Evolutionary conservation across 768 basidiomycete species (phyloP), one percentile per base, ranked within the genome.

Genomic region (Tulasnella sp.): DNA sequence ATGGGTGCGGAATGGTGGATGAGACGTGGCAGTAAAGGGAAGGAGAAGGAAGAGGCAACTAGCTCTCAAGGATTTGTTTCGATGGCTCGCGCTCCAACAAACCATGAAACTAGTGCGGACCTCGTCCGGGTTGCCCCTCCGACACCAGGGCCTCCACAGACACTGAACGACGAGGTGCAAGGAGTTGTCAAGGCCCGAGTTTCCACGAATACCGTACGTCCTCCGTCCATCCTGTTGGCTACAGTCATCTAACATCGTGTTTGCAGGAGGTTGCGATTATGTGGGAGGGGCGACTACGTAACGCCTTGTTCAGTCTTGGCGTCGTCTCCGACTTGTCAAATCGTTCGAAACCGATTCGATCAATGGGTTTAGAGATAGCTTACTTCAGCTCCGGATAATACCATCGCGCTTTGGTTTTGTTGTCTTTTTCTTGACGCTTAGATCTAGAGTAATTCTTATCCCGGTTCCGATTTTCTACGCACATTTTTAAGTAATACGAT

Each of bases 1-100:
- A 86, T 98, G 82, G 96, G 96, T 2, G 90, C 91, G 0, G 95
- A 98, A 79, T 97, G 94, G 93, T 97, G 94, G 94, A 85, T 94
- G 78, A 86, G 94, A 26, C 86, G 88, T 19, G 62, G 36, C 9
- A 26, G 22, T n/a, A 76, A 78, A 44, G 75, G 69, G 67, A 81
- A 37, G 77, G 78, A 80, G 7, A 76, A 76, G 12, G 73, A 74
- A 3, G 76, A 79, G 3, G 74, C 77, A 16, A 69, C 75, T 6
- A 66, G 75, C 17, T 66, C 66, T 22, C 68, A 52, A 47, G 69
- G 52, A 44, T 47, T 72, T 39, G 67, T n/a, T 41, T 19, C 47
- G 19, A 64, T 36, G 16, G 26, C 29, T 68, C 47, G 8, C 36
- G 26, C 22, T 47, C 22, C 34, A 16, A 29, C 41, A 63, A 37